These are phyloP conservation scores for Scutellaria minor DNA, from an alignment of 257 asterid genomes.

Conservation along the genomic window DNA sequence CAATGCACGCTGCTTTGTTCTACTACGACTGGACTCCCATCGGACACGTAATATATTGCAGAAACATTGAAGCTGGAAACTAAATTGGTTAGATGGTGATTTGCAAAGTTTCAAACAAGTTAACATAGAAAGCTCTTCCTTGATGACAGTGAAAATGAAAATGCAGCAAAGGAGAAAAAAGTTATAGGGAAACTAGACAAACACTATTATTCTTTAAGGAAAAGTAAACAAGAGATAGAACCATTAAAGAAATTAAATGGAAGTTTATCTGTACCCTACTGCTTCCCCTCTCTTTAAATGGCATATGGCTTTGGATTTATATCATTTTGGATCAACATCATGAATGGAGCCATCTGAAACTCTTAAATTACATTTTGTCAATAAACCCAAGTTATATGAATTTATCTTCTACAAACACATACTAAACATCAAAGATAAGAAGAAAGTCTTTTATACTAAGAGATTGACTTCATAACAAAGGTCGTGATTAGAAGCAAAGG, in stretches of 20 bases:
- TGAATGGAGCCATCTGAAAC: background rate
- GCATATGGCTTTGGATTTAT: background rate
- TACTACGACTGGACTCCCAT: conserved; percentile 92
- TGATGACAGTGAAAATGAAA: background rate
- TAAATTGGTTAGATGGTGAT: conserved; percentile 27
- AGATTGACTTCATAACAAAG: conserved; percentile 14
- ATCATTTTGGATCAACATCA: conserved; percentile 3
- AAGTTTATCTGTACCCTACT: background rate
- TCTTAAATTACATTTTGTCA: background rate
- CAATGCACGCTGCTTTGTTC: conserved; percentile 92
- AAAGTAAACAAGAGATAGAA: background rate
- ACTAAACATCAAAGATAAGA: conserved; percentile 22
- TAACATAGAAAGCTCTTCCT: conserved; percentile 11
- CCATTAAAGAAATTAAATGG: background rate
- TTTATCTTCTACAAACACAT: background rate
- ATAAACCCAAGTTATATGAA: background rate
- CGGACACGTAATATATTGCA: conserved; percentile 75
- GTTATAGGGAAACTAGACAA: background rate
- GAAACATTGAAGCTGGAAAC: conserved; percentile 58
- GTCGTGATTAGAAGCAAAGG: conserved; percentile 24
- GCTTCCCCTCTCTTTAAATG: background rate
- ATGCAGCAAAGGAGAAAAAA: background rate
- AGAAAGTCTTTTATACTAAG: background rate
- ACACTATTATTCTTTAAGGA: background rate
- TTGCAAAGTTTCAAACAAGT: conserved; percentile 25